Percentiles rank a stretch among this genome's conserved stretches.
Conservation (phyloP, 1,139 yeast species). For the Candida dubliniensis region DNA sequence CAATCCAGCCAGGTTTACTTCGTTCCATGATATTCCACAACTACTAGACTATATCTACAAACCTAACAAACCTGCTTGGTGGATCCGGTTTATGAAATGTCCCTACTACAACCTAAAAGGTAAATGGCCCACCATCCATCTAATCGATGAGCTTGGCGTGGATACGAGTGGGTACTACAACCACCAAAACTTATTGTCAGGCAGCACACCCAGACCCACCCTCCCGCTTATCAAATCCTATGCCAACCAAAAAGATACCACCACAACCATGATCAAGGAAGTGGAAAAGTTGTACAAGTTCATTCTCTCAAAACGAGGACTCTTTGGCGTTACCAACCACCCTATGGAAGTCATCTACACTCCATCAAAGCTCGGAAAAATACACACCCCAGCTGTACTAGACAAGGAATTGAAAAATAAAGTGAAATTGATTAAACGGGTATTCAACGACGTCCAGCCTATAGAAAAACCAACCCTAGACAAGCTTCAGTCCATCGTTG, state of each 20-base stretch:
- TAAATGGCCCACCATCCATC: constrained; percentile 39
- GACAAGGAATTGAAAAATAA: constrained; percentile 28
- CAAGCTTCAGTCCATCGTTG: constrained; percentile 19
- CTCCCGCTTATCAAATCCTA: constrained; percentile 7
- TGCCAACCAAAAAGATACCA: background rate
- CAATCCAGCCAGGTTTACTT: too few species aligned
- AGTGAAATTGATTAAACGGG: constrained; percentile 23
- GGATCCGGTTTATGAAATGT: constrained; percentile 20
- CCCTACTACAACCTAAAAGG: constrained; percentile 24
- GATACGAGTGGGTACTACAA: background rate
- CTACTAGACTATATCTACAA: constrained; percentile 34
- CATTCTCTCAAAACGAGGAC: constrained; percentile 18
- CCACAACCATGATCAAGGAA: constrained; percentile 12
- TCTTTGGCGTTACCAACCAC: constrained; percentile 25
- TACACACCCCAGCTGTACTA: constrained; percentile 28
- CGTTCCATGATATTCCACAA: constrained; percentile 22
- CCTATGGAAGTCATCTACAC: constrained; percentile 37
- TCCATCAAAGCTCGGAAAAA: constrained; percentile 33
- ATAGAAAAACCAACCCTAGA: constrained; percentile 20
- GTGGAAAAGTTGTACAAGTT: constrained; percentile 24
- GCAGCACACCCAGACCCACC: background rate
- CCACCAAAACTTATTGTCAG: background rate
- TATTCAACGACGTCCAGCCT: constrained; percentile 24
- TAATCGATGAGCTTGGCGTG: constrained; percentile 23
- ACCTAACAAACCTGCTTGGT: constrained; percentile 20